phyloP scores from a whole-genome alignment of 2,329 filamentous ascomycete genomes.

The Curvularia spicifera region DNA sequence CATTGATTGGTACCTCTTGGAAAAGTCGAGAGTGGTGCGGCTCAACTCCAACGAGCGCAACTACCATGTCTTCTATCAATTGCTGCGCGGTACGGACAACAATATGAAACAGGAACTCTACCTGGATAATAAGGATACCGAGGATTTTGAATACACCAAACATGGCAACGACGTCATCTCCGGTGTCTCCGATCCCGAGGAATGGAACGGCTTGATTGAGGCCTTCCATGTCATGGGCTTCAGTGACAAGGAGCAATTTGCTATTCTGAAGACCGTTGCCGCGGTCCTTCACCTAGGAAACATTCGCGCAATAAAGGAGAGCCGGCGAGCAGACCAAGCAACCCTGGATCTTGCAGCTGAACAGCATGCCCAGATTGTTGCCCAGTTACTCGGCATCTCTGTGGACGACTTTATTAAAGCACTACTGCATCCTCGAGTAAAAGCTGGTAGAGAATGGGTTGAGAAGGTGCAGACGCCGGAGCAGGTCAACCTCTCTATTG shows the following conservation, averaged over 20 bases:
- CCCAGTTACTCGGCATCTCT: slow-evolving; percentile 81
- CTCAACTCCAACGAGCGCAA: slow-evolving; percentile 89
- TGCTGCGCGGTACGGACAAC: slow-evolving; percentile 81
- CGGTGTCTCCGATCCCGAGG: slow-evolving; percentile 86
- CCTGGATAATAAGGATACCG: slow-evolving; percentile 74
- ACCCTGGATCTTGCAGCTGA: slow-evolving; percentile 77
- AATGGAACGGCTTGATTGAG: slow-evolving; percentile 90
- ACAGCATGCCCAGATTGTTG: slow-evolving; percentile 77
- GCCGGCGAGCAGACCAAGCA: slow-evolving; percentile 87
- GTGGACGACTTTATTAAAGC: slow-evolving; percentile 86
- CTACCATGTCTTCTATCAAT: slow-evolving; percentile 97
- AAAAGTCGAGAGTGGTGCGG: slow-evolving; percentile 96
- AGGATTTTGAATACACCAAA: slow-evolving; percentile 90
- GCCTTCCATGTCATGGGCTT: slow-evolving; percentile 96
- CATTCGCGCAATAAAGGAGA: slow-evolving; percentile 87
- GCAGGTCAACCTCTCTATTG: slow-evolving; percentile 86
- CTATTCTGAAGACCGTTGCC: slow-evolving; percentile 85
- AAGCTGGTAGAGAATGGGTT: slow-evolving; percentile 96
- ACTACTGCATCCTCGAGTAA: slow-evolving; percentile 88
- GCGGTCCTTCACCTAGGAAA: slow-evolving; percentile 94
- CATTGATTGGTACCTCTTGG: slow-evolving; percentile 97
- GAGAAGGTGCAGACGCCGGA: slow-evolving; percentile 98
- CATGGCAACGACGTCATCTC: slow-evolving; percentile 90
- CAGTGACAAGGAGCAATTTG: slow-evolving; percentile 78
- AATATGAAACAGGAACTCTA: slow-evolving; percentile 78